Evolutionary conservation across 305 asterid genomes (phyloP).

Genomic region (Fraxinus dipetala): DNA sequence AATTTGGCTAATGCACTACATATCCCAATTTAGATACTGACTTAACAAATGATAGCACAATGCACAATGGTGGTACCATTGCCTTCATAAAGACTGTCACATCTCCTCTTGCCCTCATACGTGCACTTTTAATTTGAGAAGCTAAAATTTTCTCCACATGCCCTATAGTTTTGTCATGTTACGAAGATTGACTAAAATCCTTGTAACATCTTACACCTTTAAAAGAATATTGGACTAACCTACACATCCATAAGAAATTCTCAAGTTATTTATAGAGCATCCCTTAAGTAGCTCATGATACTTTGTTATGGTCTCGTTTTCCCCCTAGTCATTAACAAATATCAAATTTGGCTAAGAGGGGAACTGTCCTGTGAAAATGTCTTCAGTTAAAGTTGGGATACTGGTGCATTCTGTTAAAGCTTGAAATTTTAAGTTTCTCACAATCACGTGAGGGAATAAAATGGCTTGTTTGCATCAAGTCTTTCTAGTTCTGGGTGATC

Average conservation of each 20-base stretch:
- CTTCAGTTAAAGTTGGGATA: not conserved
- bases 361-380: not conserved
- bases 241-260: not conserved
- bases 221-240: not conserved
- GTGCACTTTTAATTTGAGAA: not conserved
- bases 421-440: not conserved
- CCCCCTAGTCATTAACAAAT: not conserved
- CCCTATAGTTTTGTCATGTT: not conserved
- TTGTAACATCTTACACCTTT: not conserved
- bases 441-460: not conserved
- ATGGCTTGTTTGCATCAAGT: not conserved
- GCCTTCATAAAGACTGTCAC: not conserved
- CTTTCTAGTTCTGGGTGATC: not conserved
- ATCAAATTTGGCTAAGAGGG: not conserved
- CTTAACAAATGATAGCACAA: not conserved
- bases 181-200: not conserved
- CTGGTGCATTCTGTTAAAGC: not conserved
- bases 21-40: too few relatives aligned
- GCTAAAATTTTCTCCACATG: not conserved
- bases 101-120: not conserved
- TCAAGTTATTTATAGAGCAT: not conserved
- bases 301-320: not conserved
- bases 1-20: too few relatives aligned
- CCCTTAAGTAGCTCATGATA: not conserved
- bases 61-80: not conserved